These are phyloP conservation scores for Catunica adiposa DNA, from an alignment of 2,329 filamentous ascomycete species.

Conservation along the genomic window DNA sequence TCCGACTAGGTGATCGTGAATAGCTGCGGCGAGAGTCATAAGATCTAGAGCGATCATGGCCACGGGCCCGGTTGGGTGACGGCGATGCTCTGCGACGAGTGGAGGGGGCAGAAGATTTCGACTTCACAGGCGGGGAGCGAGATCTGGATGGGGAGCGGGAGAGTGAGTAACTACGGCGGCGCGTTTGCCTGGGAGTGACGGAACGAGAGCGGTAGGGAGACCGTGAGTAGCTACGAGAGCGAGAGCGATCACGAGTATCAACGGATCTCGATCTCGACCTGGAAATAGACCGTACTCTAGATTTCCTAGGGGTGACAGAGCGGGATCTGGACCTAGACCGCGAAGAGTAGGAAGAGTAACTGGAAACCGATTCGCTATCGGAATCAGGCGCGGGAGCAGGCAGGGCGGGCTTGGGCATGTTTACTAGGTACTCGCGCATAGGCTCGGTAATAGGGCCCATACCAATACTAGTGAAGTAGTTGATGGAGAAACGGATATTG, in stretches of 20 bases:
- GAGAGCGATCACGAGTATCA: conserved; percentile 20
- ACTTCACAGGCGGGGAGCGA: no score
- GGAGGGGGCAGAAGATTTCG: no score
- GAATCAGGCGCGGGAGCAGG: conserved; percentile 46
- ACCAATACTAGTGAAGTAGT: conserved; percentile 96
- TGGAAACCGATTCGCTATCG: conserved; percentile 57
- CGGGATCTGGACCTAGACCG: conserved; percentile 32
- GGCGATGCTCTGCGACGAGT: no score
- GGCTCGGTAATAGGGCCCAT: conserved; percentile 91
- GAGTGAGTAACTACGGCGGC: conserved; percentile 4
- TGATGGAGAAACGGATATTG: conserved; percentile 93
- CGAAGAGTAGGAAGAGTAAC: conserved; percentile 50
- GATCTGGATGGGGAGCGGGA: conserved; percentile 18
- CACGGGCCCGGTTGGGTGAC: conserved; percentile 15
- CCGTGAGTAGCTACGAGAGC: conserved; percentile 13
- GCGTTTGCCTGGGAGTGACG: conserved; percentile 13
- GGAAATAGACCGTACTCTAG: conserved; percentile 16
- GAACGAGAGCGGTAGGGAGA: conserved; percentile 16
- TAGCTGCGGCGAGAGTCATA: background rate
- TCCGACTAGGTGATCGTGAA: conserved; percentile 13
- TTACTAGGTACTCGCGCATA: conserved; percentile 82
- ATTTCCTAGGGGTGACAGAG: conserved; percentile 22
- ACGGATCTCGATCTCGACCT: conserved; percentile 16
- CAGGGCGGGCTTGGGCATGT: conserved; percentile 68
- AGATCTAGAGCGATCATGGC: background rate